Percentiles rank a stretch among this genome's conserved stretches.
Conservation (phyloP, 2,329 filamentous ascomycete genomes). For the Massarina eburnea region DNA sequence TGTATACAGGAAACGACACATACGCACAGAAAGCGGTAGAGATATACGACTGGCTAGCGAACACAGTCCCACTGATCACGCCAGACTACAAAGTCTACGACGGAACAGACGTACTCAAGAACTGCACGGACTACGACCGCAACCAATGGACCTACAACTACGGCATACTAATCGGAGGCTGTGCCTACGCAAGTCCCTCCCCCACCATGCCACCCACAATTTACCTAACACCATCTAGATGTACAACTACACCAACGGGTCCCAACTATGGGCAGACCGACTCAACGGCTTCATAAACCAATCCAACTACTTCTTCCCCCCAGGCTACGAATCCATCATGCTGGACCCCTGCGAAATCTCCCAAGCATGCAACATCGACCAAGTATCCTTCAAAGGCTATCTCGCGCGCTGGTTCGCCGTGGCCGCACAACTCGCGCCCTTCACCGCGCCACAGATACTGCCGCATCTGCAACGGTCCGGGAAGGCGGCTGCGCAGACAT, state of each 20-base stretch:
- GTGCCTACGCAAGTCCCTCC: constrained; percentile 22
- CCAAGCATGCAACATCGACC: constrained; percentile 47
- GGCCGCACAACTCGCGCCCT: constrained; percentile 60
- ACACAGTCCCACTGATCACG: constrained; percentile 16
- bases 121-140: constrained; percentile 24
- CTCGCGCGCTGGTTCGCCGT: constrained; percentile 54
- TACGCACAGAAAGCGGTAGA: constrained; percentile 34
- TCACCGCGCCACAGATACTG: constrained; percentile 53
- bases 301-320: constrained; percentile 44
- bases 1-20: constrained; percentile 34
- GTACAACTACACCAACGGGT: constrained; percentile 45
- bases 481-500: constrained; percentile 56
- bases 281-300: constrained; percentile 36
- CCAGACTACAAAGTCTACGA: constrained; percentile 24
- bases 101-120: constrained; percentile 17
- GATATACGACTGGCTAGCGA: constrained; percentile 29
- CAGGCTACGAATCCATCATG: constrained; percentile 42
- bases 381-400: constrained; percentile 50
- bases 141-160: constrained; percentile 36
- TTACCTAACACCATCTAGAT: constrained; percentile 25
- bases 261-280: constrained; percentile 30
- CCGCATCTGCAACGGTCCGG: constrained; percentile 58
- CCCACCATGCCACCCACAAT: not conserved
- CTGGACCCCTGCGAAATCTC: constrained; percentile 46
- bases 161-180: constrained; percentile 29